phyloP scores from a whole-genome alignment of 306 rosid species.

The Prunus mume region DNA sequence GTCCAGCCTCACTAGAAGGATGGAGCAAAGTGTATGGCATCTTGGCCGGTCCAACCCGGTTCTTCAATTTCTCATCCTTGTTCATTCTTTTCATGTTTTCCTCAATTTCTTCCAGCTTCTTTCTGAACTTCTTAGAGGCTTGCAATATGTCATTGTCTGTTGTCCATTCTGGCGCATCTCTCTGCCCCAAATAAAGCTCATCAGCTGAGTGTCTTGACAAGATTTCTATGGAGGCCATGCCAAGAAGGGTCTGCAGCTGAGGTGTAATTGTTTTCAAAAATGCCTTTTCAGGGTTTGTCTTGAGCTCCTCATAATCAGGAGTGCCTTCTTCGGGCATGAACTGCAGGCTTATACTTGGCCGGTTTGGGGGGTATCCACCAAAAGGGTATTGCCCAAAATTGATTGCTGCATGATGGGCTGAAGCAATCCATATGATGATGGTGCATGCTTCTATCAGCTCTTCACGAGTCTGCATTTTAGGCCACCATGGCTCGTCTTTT shows the following conservation, averaged over 20 bases:
- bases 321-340: constrained; percentile 57
- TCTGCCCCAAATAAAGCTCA: constrained; percentile 50
- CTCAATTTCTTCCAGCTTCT: constrained; percentile 45
- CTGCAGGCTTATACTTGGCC: constrained; percentile 49
- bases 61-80: constrained; percentile 43
- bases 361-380: constrained; percentile 57
- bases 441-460: constrained; percentile 43
- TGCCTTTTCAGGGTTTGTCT: constrained; percentile 32
- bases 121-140: constrained; percentile 49
- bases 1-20: constrained; percentile 56
- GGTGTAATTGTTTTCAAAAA: constrained; percentile 54
- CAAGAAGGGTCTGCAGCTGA: constrained; percentile 32
- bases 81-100: constrained; percentile 38
- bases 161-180: constrained; percentile 57
- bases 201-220: constrained; percentile 56
- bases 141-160: constrained; percentile 40
- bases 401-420: constrained; percentile 68
- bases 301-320: constrained; percentile 41
- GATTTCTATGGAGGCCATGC: constrained; percentile 50
- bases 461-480: constrained; percentile 32
- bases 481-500: constrained; percentile 54
- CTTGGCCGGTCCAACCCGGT: constrained; percentile 56
- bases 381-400: constrained; percentile 61
- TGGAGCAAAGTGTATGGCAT: constrained; percentile 65
- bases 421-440: constrained; percentile 54